Evolutionary conservation across 441 rosid species (phyloP).

Genomic region (Erodium moschatum): DNA sequence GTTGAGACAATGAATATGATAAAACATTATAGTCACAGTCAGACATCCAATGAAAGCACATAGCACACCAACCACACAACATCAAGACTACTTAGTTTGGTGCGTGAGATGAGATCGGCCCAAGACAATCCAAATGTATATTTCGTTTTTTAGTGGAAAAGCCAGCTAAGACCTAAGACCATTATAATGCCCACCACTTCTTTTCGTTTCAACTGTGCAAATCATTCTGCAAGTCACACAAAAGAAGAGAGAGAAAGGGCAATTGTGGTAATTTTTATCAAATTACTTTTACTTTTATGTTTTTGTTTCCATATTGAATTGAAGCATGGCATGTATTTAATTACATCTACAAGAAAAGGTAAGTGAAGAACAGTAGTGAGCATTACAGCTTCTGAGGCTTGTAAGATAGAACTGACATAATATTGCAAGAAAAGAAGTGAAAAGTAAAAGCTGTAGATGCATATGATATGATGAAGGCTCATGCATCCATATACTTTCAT

Average conservation of each 20-base stretch:
- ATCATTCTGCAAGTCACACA: background rate
- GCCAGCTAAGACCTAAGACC: background rate
- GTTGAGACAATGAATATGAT: background rate
- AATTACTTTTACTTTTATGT: background rate
- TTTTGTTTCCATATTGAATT: background rate
- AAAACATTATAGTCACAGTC: background rate
- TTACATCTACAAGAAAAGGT: background rate
- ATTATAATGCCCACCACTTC: background rate
- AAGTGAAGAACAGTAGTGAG: background rate
- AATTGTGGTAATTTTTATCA: background rate
- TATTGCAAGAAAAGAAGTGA: background rate
- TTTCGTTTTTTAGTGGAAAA: background rate
- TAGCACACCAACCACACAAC: background rate
- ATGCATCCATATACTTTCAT: background rate
- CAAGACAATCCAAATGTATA: background rate
- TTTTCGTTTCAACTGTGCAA: background rate
- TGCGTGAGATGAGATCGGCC: background rate
- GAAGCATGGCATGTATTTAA: background rate
- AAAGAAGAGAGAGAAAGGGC: background rate
- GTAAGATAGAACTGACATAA: background rate
- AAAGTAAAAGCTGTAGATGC: background rate
- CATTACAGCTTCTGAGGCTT: background rate
- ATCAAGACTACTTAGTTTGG: background rate
- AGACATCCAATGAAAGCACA: background rate
- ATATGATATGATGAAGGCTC: background rate